Conservation (phyloP, 106 monocot genomes). For the Allium cepa region DNA sequence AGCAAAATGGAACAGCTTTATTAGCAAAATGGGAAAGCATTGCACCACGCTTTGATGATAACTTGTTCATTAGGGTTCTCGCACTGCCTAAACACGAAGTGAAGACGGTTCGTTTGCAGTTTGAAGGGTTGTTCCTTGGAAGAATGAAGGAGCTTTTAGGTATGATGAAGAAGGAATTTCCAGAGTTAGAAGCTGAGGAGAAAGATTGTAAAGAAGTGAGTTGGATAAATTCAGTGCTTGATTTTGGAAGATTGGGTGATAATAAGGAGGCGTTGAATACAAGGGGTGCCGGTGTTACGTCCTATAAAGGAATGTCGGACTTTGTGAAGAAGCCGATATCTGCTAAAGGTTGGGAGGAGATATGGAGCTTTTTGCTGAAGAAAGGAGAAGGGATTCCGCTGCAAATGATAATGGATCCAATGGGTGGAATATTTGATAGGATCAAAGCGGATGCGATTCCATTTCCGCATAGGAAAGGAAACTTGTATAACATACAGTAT, state of each 20-base stretch:
- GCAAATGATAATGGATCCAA: slow-evolving; percentile 20
- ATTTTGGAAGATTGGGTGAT: neutral
- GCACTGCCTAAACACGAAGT: neutral
- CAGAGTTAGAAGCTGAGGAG: slow-evolving; percentile 6
- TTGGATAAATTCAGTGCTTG: slow-evolving; percentile 12
- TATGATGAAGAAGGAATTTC: slow-evolving; percentile 5
- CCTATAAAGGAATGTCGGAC: slow-evolving; percentile 25
- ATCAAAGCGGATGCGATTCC: slow-evolving; percentile 15
- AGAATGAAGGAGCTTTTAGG: neutral
- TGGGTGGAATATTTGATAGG: slow-evolving; percentile 18
- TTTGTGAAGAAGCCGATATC: slow-evolving; percentile 11
- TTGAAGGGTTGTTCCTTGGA: slow-evolving; percentile 20
- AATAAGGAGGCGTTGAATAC: neutral
- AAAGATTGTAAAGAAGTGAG: slow-evolving; percentile 22
- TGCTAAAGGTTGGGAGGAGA: neutral
- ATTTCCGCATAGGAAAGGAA: slow-evolving; percentile 30
- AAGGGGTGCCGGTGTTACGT: neutral
- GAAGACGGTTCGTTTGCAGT: slow-evolving; percentile 1
- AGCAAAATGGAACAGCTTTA: neutral
- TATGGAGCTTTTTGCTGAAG: slow-evolving; percentile 9
- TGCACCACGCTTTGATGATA: slow-evolving; percentile 9
- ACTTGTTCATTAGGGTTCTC: slow-evolving; percentile 6
- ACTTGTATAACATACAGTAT: slow-evolving; percentile 24
- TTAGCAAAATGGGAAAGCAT: slow-evolving; percentile 14
- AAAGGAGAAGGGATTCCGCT: slow-evolving; percentile 1